Base-by-base conservation (phyloP, 2,329 filamentous ascomycete genomes). In the Penicillium psychrosexuale region DNA sequence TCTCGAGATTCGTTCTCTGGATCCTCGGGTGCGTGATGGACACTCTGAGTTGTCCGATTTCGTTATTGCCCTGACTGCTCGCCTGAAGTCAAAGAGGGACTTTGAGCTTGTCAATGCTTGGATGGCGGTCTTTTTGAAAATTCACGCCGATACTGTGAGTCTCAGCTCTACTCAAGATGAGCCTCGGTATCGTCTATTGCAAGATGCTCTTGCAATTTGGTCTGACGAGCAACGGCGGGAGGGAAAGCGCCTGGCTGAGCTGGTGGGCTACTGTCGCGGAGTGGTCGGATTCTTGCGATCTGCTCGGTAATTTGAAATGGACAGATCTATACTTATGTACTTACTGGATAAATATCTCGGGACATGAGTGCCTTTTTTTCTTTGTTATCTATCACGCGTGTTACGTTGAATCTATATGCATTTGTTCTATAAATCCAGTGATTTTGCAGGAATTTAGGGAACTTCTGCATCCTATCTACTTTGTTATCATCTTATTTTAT, bases 71-170 rank as follows among this genome's bases (percentile, higher is more conserved):
- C 75, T 99, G 53, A 95, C 90, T 0, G 80, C 78, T 51, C 81
- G 88, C 12, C 77, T 97, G 49, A 75, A 78, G 40, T 78, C 84
- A 47, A 85, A 87, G 60, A 84, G 83, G 45, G 94, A 97, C 72
- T 99, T 96, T 72, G 94, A 99, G 75, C 81, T 99, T 37, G 89
- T 91, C 15, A 92, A 97, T 73, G 91, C 91, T 0, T 99, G 94
- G 93, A 97, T 99, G 91, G 87, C 88, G 2, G 93, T 97, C 1
- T 96, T 97, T 67, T 71, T 99, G 56, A 84, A 87, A 45, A 77
- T 96, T 38, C 93, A 97, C 72, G 81, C 80, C 7, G 85, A 87
- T 57, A 75, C 81, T 15, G 75, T 89, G 13, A 71, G 76, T 7
- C 56, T 67, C 44, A 73, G 70, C 34, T 71, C 76, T 33, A 74